Percentiles rank a stretch among this genome's conserved stretches.
phyloP scores from a whole-genome alignment of 805 yeast genomes.

The Metschnikowia anglica region DNA sequence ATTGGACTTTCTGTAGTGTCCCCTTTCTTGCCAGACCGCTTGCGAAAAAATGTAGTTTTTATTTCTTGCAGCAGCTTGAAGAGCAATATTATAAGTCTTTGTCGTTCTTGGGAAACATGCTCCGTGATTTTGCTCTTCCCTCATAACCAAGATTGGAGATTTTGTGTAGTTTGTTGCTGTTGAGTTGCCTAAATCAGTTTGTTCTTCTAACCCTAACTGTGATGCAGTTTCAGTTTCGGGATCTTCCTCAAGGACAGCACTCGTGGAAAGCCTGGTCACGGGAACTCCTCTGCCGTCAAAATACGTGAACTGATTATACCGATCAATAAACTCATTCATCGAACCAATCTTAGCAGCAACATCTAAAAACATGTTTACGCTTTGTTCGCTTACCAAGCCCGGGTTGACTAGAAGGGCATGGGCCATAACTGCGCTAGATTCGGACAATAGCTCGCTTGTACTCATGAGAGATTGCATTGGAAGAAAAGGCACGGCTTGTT shows the following conservation, averaged over 20 bases:
- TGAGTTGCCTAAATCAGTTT: conserved; percentile 5
- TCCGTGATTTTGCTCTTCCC: not conserved
- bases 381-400: conserved; percentile 38
- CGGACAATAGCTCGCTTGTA: conserved; percentile 54
- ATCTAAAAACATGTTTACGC: conserved; percentile 53
- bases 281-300: conserved; percentile 24
- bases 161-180: conserved; percentile 13
- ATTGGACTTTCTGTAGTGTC: conserved; percentile 58
- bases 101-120: conserved; percentile 31
- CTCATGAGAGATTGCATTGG: conserved; percentile 50
- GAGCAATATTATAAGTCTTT: conserved; percentile 55
- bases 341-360: conserved; percentile 41
- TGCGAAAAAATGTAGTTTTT: conserved; percentile 59
- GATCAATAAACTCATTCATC: conserved; percentile 33
- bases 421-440: conserved; percentile 75
- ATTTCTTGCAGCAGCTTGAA: conserved; percentile 63
- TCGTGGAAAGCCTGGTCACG: conserved; percentile 1
- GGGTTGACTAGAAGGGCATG: conserved; percentile 49
- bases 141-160: conserved; percentile 22
- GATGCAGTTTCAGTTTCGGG: not conserved
- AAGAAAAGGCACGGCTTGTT: conserved; percentile 61
- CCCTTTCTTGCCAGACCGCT: conserved; percentile 75
- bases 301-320: conserved; percentile 31
- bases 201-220: not conserved
- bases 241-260: not conserved